A percentile compares a stretch with the other conserved stretches of the same genome.
Conservation (phyloP, 495 filamentous ascomycete genomes). For the Extremus antarcticus region DNA sequence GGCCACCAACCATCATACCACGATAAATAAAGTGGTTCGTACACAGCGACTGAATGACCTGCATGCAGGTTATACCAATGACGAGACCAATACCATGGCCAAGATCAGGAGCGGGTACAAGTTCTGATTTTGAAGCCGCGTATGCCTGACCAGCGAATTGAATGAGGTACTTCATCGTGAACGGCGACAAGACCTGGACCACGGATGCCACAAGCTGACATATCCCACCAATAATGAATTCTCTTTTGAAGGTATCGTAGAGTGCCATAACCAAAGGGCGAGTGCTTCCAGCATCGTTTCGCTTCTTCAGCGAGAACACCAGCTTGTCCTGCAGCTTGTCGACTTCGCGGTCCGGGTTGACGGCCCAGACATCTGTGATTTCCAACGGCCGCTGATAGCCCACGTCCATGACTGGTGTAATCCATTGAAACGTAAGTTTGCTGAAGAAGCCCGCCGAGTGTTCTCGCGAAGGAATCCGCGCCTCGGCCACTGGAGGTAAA, state of each 20-base stretch:
- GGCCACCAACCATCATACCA: slow-evolving; percentile 33
- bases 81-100: slow-evolving; percentile 33
- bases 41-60: slow-evolving; percentile 29
- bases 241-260: slow-evolving; percentile 74
- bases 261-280: slow-evolving; percentile 69
- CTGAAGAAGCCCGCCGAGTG: slow-evolving; percentile 50
- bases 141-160: slow-evolving; percentile 54
- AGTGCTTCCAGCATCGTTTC: slow-evolving; percentile 55
- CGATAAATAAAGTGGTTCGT: slow-evolving; percentile 37
- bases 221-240: slow-evolving; percentile 73
- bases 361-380: slow-evolving; percentile 71
- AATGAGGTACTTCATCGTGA: slow-evolving; percentile 32
- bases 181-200: slow-evolving; percentile 61
- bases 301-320: slow-evolving; percentile 52
- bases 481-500: slow-evolving; percentile 49
- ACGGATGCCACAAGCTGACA: slow-evolving; percentile 65
- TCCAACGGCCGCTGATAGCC: slow-evolving; percentile 82
- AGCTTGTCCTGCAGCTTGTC: slow-evolving; percentile 55
- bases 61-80: slow-evolving; percentile 31
- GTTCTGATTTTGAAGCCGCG: slow-evolving; percentile 31
- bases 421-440: slow-evolving; percentile 54
- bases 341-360: slow-evolving; percentile 70
- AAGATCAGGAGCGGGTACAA: slow-evolving; percentile 22
- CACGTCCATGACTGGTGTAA: slow-evolving; percentile 56
- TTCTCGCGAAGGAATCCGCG: slow-evolving; percentile 44